Evolutionary conservation across 2,329 filamentous ascomycete genomes (phyloP), one percentile per base, ranked within the genome.

Genomic region (Colletotrichum gigasporum): DNA sequence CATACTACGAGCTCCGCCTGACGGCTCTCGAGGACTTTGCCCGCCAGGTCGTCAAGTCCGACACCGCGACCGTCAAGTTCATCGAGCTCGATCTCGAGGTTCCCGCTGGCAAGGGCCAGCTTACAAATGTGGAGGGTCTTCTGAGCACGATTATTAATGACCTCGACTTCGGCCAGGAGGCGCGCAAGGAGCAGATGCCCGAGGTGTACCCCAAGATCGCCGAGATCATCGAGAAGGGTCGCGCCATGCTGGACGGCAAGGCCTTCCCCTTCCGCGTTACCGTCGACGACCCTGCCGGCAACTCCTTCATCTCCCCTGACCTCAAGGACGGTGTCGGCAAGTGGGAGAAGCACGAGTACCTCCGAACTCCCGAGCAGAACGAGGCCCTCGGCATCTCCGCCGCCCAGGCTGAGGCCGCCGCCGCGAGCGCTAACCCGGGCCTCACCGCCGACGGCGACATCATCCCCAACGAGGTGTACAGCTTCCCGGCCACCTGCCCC

Each of bases 11-110:
- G 59, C 85, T 98, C 58, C 91, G 90, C 52, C 84, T 97, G 22
- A 93, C 94, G 58, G 79, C 81, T 9, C 82, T 87, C 57, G 82
- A 84, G 55, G 96, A 99, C 76, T 88, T 98, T 68, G 87, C 90
- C 72, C 89, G 95, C 66, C 92, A 96, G 74, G 90, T 99, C 10
- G 90, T 99, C 78, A 97, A 97, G 80, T 93, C 93, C 57, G 96
- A 99, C 77, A 90, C 89, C 1, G 94, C 93, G 41, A 83, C 88
- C 4, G 92, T 97, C 79, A 92, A 92, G 72, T 90, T 99, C 66
- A 93, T 97, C 74, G 93, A 97, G 71, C 83, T 98, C 51, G 94
- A 97, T 74, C 85, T 99, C 68, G 96, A 99, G 79, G 94, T 98
- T 68, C 96, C 96, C 18, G 85, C 93, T 48, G 95, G 94, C 58